A percentile compares a stretch with the other conserved stretches of the same genome.
Conservation (phyloP, 179 eudicot species). For the Heliamphora pulchella region DNA sequence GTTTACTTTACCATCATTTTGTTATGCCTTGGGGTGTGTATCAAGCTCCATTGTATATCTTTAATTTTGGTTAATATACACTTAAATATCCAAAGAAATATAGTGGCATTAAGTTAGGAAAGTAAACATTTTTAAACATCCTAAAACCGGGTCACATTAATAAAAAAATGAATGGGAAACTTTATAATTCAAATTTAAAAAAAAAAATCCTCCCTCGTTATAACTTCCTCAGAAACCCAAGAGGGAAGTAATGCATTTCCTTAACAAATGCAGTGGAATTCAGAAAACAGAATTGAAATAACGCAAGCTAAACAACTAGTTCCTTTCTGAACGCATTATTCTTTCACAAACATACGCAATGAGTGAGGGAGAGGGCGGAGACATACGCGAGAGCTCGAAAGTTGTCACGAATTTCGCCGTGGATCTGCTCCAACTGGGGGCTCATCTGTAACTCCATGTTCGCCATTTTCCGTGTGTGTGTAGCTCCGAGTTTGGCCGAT, state of each 20-base stretch:
- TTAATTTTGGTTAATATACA: no score
- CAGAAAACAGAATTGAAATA: not conserved
- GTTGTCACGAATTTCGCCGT: constrained; percentile 89
- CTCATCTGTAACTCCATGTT: constrained; percentile 62
- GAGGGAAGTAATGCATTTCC: not conserved
- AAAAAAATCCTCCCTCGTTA: not conserved
- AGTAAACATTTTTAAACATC: no score
- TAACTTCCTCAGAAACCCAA: not conserved
- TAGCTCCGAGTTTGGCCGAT: constrained; percentile 1
- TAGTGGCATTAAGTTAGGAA: no score
- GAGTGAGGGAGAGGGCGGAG: not conserved
- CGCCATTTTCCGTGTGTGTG: constrained; percentile 35
- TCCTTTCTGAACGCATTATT: not conserved
- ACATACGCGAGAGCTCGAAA: constrained; percentile 86
- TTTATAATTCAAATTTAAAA: no score
- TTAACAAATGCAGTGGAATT: not conserved
- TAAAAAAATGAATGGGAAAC: not conserved
- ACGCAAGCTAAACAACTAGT: not conserved
- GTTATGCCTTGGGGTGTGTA: no score
- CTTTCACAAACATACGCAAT: not conserved
- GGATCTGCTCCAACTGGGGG: constrained; percentile 98
- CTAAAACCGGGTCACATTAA: not conserved
- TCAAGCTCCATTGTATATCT: no score
- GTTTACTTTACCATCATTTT: not conserved
- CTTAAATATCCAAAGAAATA: no score